A percentile compares a stretch with the other conserved stretches of the same genome.
Conservation (phyloP, 164 flowering plant species). For the Platanus orientalis region DNA sequence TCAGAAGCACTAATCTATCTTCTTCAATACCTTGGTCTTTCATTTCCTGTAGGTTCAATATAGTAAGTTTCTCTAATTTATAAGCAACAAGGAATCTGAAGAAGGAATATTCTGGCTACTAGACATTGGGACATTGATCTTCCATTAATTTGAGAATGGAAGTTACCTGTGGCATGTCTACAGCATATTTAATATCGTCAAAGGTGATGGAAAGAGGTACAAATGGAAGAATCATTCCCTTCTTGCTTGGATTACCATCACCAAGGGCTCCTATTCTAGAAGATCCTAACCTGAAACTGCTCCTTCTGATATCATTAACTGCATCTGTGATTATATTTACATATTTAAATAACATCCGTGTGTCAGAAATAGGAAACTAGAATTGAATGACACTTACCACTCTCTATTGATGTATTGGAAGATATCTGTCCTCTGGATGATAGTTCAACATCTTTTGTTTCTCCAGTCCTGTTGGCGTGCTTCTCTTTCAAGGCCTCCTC, state of each 20-base stretch:
- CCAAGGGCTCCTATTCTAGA: slow-evolving; percentile 5
- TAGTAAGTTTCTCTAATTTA: neutral
- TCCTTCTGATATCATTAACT: neutral
- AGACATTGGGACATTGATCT: neutral
- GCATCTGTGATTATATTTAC: neutral
- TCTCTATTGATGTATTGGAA: neutral
- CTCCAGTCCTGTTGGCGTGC: neutral
- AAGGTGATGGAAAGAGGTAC: slow-evolving; percentile 37
- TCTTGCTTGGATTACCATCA: slow-evolving; percentile 12
- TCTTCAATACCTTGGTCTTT: slow-evolving; percentile 26
- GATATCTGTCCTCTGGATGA: neutral
- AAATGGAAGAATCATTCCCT: slow-evolving; percentile 57
- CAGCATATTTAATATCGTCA: slow-evolving; percentile 36
- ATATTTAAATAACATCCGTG: neutral
- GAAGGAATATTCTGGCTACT: neutral
- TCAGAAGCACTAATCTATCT: slow-evolving; percentile 30
- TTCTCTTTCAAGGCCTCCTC: slow-evolving; percentile 17
- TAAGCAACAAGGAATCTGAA: slow-evolving; percentile 2
- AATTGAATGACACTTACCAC: neutral
- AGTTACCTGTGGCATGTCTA: slow-evolving; percentile 51
- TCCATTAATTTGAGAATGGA: neutral
- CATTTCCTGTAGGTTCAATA: slow-evolving; percentile 5
- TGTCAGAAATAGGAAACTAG: neutral
- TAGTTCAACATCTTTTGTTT: neutral
- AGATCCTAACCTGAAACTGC: neutral